Percentiles rank a stretch among this genome's conserved stretches.
phyloP scores from a whole-genome alignment of 1,284 basidiomycete genomes.

The Kwoniella shivajii region DNA sequence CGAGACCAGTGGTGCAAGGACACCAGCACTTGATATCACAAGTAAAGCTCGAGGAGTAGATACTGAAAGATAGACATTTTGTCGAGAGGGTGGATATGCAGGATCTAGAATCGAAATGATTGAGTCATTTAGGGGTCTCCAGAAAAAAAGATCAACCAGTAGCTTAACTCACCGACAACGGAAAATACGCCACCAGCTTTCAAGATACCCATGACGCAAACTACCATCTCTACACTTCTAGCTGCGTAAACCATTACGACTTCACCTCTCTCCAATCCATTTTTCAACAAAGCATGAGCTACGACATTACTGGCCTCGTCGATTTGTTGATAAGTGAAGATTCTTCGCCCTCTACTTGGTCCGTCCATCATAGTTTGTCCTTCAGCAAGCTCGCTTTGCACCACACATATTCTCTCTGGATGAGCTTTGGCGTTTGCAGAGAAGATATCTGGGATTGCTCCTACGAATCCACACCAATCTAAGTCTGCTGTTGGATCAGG shows the following conservation, averaged over 20 bases:
- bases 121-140: background rate
- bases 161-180: constrained; percentile 74
- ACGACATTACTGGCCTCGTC: constrained; percentile 85
- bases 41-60: constrained; percentile 92
- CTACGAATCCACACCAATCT: constrained; percentile 96
- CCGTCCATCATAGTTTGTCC: constrained; percentile 51
- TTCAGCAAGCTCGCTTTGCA: constrained; percentile 67
- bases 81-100: constrained; percentile 91
- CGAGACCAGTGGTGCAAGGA: constrained; percentile 77
- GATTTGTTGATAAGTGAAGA: constrained; percentile 80
- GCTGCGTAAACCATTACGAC: constrained; percentile 99
- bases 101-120: constrained; percentile 63
- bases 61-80: constrained; percentile 94
- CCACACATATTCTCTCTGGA: constrained; percentile 79
- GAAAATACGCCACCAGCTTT: constrained; percentile 98
- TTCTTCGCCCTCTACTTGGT: constrained; percentile 55
- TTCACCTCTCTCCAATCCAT: constrained; percentile 87
- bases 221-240: constrained; percentile 92
- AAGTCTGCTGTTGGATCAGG: constrained; percentile 87
- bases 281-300: constrained; percentile 84
- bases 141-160: background rate
- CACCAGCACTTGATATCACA: constrained; percentile 88
- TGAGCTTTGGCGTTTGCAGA: constrained; percentile 73
- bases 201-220: constrained; percentile 94
- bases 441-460: constrained; percentile 93